Conservation (phyloP, 208 protist species). For the Trypanosoma lewisi region DNA sequence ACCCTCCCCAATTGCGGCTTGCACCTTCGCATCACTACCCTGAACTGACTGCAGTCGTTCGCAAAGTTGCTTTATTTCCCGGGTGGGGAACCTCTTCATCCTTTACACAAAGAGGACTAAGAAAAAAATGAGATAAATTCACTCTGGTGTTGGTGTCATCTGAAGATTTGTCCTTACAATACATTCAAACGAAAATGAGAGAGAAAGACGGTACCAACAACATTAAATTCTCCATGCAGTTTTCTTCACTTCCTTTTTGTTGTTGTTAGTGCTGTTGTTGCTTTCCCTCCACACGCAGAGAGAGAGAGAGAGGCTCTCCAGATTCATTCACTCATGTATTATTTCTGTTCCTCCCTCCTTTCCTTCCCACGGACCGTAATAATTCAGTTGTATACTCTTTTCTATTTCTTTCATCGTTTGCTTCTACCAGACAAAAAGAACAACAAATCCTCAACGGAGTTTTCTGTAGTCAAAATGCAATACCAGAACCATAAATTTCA, state of each 20-base stretch:
- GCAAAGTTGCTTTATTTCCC: constrained; percentile 50
- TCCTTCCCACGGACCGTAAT: no score
- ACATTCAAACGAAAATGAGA: constrained; percentile 10
- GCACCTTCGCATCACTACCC: constrained; percentile 30
- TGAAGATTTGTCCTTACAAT: not conserved
- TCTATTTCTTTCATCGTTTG: no score
- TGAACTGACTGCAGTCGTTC: constrained; percentile 36
- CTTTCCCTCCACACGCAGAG: no score
- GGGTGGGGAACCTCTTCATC: constrained; percentile 43
- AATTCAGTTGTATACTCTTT: no score
- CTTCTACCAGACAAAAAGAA: no score
- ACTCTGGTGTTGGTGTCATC: not conserved
- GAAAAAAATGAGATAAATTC: constrained; percentile 19
- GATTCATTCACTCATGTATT: no score
- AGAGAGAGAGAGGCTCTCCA: no score
- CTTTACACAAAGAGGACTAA: constrained; percentile 1
- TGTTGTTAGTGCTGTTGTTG: no score
- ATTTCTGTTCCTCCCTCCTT: no score
- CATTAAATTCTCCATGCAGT: not conserved
- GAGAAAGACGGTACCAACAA: not conserved
- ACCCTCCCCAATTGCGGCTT: constrained; percentile 40
- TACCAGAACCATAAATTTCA: no score
- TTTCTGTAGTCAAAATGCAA: no score
- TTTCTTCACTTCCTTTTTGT: not conserved
- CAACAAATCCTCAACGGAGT: no score